Evolutionary conservation across 305 asterid species (phyloP).

Genomic region (Fraxinus dipetala): DNA sequence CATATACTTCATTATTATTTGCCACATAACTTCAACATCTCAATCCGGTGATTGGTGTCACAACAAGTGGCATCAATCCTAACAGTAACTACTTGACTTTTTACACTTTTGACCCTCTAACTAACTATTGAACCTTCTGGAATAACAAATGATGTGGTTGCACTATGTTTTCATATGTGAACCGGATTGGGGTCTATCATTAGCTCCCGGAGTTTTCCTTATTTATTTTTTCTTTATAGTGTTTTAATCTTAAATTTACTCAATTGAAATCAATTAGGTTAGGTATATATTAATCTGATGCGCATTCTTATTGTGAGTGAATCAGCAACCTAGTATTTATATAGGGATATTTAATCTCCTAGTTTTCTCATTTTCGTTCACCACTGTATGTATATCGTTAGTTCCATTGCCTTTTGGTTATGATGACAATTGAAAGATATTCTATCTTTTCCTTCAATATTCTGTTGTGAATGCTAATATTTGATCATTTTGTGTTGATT

Average conservation of each 20-base stretch:
- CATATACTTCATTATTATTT: no score
- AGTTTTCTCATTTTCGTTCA: background rate
- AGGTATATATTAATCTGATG: background rate
- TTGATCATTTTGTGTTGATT: constrained; percentile 25
- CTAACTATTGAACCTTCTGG: background rate
- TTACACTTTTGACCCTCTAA: background rate
- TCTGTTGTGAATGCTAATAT: constrained; percentile 28
- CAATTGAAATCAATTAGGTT: background rate
- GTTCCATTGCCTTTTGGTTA: background rate
- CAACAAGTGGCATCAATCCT: no score
- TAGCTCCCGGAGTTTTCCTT: background rate
- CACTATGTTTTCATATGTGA: background rate
- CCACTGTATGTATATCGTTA: background rate
- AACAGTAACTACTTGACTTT: background rate
- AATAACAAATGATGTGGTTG: background rate
- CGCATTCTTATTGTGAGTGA: background rate
- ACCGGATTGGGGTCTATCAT: background rate
- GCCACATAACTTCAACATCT: no score
- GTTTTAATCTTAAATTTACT: background rate
- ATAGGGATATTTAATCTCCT: background rate
- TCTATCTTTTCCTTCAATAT: background rate
- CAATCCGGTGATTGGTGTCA: no score
- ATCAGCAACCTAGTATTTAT: background rate
- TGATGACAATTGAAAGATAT: background rate
- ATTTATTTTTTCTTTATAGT: background rate